Percentiles rank a stretch among this genome's conserved stretches.
phyloP scores from a whole-genome alignment of 257 asterid species.

The Ocimum tenuiflorum region DNA sequence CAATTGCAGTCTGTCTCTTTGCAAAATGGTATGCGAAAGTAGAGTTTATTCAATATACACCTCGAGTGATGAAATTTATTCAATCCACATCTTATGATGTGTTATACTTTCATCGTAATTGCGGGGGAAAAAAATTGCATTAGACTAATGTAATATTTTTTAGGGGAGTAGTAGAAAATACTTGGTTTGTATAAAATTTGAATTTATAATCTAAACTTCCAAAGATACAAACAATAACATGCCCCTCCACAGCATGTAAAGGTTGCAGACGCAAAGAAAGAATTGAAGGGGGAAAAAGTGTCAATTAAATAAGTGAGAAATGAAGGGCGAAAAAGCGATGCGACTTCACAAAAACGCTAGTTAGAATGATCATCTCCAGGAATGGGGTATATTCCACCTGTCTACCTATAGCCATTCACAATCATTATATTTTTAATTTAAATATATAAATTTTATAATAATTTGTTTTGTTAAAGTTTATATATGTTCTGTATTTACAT shows the following conservation, averaged over 20 bases:
- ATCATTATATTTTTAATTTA: not conserved
- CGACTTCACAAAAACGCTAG: conserved; percentile 16
- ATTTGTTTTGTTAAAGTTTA: not conserved
- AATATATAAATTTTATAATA: not conserved
- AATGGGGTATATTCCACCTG: conserved; percentile 25
- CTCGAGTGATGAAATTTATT: no score
- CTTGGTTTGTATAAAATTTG: no score
- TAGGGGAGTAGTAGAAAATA: no score
- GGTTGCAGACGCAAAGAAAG: not conserved
- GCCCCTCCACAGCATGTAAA: conserved; percentile 21
- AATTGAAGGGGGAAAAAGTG: no score
- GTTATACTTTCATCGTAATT: no score
- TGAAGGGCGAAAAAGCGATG: not conserved
- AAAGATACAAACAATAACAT: not conserved
- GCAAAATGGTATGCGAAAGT: no score
- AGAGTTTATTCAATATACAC: no score
- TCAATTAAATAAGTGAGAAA: not conserved
- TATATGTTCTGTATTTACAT: not conserved
- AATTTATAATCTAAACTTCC: no score
- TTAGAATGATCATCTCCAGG: not conserved
- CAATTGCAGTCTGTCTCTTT: no score
- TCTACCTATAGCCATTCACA: conserved; percentile 8
- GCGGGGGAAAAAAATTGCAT: no score
- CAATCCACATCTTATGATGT: no score
- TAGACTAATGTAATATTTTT: no score